Base-by-base conservation (phyloP, 805 yeast genomes). In the Ogataea trehaloabstinens region DNA sequence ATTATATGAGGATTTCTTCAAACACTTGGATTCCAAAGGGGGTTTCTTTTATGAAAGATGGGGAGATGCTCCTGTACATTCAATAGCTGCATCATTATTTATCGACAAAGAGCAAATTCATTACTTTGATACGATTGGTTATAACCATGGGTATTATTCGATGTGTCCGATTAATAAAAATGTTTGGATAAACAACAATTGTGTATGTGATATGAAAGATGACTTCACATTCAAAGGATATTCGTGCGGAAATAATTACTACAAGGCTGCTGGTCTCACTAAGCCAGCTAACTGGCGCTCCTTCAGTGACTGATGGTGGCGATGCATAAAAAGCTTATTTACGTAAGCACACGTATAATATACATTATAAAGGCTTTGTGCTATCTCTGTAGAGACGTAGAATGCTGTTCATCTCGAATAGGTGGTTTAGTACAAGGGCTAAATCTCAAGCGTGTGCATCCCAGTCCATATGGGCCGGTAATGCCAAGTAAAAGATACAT, bases 11-110 rank as follows among this genome's bases (percentile, higher is more conserved):
- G 67, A 71, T 6, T 83, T 74, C 61, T 85, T 85, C 56, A 67
- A 82, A 17, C 65, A 66, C 55, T 65, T 85, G 31, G 95, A 85
- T 56, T 43, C 60, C 33, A 58, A 74, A 3, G 95, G 95, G 41
- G 95, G 95, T 1, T 85, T 85, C 58, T 85, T 77, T 59, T 84
- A 85, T 56, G 93, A 87, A 64, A 71, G 96, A 49, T 87, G 95
- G 95, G 96, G 96, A 16, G 96, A 87, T 63, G 95, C 95, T 0
- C 95, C 95, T 3, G 76, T 86, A n/a, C 95, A 86, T 63, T 76
- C 95, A 1, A 71, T 86, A 35, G 95, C 85, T 4, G 85, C 78
- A 2, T 64, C 88, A 2, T 63, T 82, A 33, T 70, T 84, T 52
- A 60, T 81, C 35, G 71, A 77, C 44, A 68, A 70, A 50, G 63